Evolutionary conservation across 148 eudicot species (phyloP).

Genomic region (Pouteria glomerata): DNA sequence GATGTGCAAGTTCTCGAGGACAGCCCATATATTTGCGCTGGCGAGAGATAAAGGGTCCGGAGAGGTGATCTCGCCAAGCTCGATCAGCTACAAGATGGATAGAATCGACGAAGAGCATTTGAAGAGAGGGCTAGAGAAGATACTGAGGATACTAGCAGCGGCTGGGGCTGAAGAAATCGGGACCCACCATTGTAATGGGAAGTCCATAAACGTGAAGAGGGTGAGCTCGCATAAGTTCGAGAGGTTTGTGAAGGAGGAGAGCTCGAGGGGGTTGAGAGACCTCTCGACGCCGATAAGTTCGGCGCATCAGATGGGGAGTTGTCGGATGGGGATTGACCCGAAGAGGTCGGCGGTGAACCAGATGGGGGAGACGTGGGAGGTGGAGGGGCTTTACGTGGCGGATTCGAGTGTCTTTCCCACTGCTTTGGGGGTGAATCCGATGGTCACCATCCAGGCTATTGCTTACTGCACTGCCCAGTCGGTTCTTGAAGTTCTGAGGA

Average conservation of each 20-base stretch:
- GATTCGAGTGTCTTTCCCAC: conserved; percentile 82
- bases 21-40: conserved; percentile 56
- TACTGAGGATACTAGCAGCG: conserved; percentile 59
- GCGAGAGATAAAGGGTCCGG: conserved; percentile 66
- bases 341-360: conserved; percentile 49
- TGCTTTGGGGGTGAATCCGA: conserved; percentile 82
- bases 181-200: conserved; percentile 49
- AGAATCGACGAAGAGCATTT: conserved; percentile 32
- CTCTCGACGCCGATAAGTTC: conserved; percentile 41
- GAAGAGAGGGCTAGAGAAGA: conserved; percentile 42
- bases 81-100: conserved; percentile 37
- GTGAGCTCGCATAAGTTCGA: conserved; percentile 46
- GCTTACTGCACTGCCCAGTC: conserved; percentile 71
- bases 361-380: conserved; percentile 72
- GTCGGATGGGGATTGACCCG: conserved; percentile 57
- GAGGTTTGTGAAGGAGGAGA: conserved; percentile 56
- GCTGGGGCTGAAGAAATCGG: conserved; percentile 86
- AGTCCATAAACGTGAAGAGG: conserved; percentile 34
- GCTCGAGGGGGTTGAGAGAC: conserved; percentile 27
- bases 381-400: conserved; percentile 62
- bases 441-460: conserved; percentile 72
- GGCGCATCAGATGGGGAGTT: conserved; percentile 88
- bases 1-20: conserved; percentile 65
- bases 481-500: conserved; percentile 42
- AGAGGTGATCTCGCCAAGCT: conserved; percentile 19